Evolutionary conservation across 2,329 filamentous ascomycete species (phyloP).

Genomic region (Drechslera avenae): DNA sequence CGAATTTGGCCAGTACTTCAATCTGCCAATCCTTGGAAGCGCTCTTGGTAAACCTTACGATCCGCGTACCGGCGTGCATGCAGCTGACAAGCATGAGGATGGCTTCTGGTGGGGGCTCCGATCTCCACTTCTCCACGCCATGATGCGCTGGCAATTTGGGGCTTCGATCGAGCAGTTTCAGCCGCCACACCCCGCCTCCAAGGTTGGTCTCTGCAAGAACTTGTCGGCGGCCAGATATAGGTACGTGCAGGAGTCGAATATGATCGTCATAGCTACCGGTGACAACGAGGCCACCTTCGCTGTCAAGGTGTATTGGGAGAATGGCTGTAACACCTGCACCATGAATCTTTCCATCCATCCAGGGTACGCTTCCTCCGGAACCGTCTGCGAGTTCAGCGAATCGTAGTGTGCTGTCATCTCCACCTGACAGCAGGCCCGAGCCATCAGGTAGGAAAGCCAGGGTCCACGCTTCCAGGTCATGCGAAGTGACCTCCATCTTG

Average conservation of each 20-base stretch:
- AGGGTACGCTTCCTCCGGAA: constrained; percentile 30
- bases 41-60: constrained; percentile 57
- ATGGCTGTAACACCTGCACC: constrained; percentile 88
- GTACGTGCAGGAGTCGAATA: constrained; percentile 67
- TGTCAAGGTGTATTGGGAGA: constrained; percentile 65
- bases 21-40: constrained; percentile 61
- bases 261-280: constrained; percentile 93
- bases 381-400: constrained; percentile 27
- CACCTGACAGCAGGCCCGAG: constrained; percentile 68
- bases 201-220: constrained; percentile 70
- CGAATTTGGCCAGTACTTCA: constrained; percentile 71
- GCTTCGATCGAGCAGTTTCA: constrained; percentile 63
- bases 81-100: constrained; percentile 71
- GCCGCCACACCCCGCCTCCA: constrained; percentile 83
- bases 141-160: constrained; percentile 16
- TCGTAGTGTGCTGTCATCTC: constrained; percentile 73
- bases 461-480: constrained; percentile 75
- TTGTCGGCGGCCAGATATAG: constrained; percentile 49
- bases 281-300: constrained; percentile 63
- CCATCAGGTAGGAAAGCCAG: constrained; percentile 60
- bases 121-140: constrained; percentile 21
- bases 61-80: constrained; percentile 84
- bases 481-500: constrained; percentile 38
- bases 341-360: constrained; percentile 65
- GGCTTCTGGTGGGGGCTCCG: constrained; percentile 22